Base-by-base conservation (phyloP, 257 asterid genomes). In the Catharanthus roseus region DNA sequence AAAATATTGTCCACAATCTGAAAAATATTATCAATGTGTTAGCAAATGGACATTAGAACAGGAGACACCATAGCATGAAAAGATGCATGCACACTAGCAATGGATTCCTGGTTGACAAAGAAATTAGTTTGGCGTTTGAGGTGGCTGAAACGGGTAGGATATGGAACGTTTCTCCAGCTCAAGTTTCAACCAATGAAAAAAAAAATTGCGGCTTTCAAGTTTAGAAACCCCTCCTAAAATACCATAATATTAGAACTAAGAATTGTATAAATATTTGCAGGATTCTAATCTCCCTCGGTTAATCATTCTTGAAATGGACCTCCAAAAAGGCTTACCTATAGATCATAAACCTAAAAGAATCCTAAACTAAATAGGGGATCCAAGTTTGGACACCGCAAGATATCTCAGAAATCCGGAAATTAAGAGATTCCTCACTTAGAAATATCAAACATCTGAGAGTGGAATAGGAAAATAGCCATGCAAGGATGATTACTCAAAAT, bases 1-100 rank as follows among this genome's bases (percentile, higher is more conserved):
- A 86, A 67, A 68, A 90, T 88, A 78, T 93, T 90, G 74, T 93
- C 98, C 75, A 93, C 89, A 42, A 87, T 90, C 97, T 93, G 86
- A 62, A 75, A 44, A 47, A 38, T 38, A 38, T 38, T 57, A 61
- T 70, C 34, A 62, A 24, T 24, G 26, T 6, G 31, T 67, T 19
- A 58, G 39, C 55, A 36, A 65, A 36, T 23, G 41, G 10, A 6
- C 11, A 33, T 38, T 10, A 11, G 39, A 31, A 28, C 45, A 34
- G 7, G 19, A 23, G 50, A 45, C 28, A 31, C 31, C 41, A 42
- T 21, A 57, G 39, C 9, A 11, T 33, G 38, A 45, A 62, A 72
- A 65, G 29, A 45, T 34, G 10, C 16, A 55, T 23, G 42, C 62
- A n/a, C 33, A 50, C 41, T 62, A 38, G 68, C 6, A 23, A n/a